phyloP scores from a whole-genome alignment of 441 rosid species.

The Theobroma grandiflorum region DNA sequence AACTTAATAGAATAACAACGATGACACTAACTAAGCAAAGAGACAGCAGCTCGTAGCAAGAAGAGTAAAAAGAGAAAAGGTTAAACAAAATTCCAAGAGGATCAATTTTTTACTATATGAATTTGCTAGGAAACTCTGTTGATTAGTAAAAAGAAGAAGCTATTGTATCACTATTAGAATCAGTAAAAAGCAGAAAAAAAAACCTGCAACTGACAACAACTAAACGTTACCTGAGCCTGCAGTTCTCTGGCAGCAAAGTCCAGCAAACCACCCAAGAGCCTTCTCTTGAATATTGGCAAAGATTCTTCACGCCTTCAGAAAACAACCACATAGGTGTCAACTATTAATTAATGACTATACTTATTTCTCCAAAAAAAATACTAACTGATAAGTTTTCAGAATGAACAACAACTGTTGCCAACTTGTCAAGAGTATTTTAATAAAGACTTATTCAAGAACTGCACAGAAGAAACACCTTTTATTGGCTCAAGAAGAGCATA shows the following conservation, averaged over 20 bases:
- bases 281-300: conserved; percentile 93
- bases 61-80: conserved; percentile 5
- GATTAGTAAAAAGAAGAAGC: neutral
- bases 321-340: conserved; percentile 26
- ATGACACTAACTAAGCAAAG: conserved; percentile 13
- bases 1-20: neutral
- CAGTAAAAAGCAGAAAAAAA: too few relatives aligned
- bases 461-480: conserved; percentile 9
- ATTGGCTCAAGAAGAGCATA: conserved; percentile 5
- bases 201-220: neutral
- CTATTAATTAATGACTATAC: conserved; percentile 11
- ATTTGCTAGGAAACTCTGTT: conserved; percentile 2
- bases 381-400: neutral
- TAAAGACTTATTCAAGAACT: conserved; percentile 17
- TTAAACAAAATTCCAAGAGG: conserved; percentile 3
- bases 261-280: conserved; percentile 95
- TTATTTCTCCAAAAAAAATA: conserved; percentile 3
- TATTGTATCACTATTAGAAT: neutral
- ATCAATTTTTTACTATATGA: neutral
- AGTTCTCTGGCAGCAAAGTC: conserved; percentile 99
- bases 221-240: conserved; percentile 85
- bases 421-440: neutral
- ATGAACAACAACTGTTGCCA: conserved; percentile 10
- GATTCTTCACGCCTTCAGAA: conserved; percentile 96
- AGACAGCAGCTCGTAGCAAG: neutral